Evolutionary conservation across 164 flowering plant species (phyloP).

Genomic region (Liriodendron chinense): DNA sequence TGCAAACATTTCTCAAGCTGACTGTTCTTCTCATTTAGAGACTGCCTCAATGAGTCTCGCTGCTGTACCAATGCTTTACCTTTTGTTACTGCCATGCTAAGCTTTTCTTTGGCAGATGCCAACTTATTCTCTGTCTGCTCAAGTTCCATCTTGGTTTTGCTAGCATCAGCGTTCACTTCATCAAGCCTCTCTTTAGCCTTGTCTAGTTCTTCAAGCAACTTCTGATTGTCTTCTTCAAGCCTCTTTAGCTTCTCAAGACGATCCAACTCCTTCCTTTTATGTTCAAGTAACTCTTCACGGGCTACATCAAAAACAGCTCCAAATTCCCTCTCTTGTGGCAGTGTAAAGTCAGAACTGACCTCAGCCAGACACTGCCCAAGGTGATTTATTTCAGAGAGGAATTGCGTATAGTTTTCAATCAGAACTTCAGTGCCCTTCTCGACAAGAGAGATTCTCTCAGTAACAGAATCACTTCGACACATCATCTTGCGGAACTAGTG

Average conservation of each 20-base stretch:
- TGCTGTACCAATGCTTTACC: slow-evolving; percentile 97
- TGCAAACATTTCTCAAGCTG: slow-evolving; percentile 61
- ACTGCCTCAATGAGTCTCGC: slow-evolving; percentile 69
- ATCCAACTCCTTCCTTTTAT: slow-evolving; percentile 45
- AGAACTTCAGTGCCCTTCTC: slow-evolving; percentile 41
- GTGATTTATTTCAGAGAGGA: slow-evolving; percentile 42
- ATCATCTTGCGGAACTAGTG: slow-evolving; percentile 36
- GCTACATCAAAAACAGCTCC: slow-evolving; percentile 36
- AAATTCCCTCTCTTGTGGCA: slow-evolving; percentile 33
- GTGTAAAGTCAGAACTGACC: slow-evolving; percentile 24
- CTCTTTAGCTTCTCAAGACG: slow-evolving; percentile 36
- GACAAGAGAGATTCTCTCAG: slow-evolving; percentile 40
- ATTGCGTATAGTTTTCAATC: slow-evolving; percentile 42
- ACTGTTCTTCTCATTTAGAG: slow-evolving; percentile 64
- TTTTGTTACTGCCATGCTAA: slow-evolving; percentile 91
- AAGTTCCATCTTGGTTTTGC: slow-evolving; percentile 51
- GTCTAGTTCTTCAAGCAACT: slow-evolving; percentile 49
- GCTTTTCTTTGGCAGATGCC: slow-evolving; percentile 78
- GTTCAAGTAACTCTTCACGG: slow-evolving; percentile 39
- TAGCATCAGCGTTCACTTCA: slow-evolving; percentile 41
- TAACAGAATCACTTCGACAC: slow-evolving; percentile 38
- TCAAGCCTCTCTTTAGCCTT: slow-evolving; percentile 35
- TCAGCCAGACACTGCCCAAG: slow-evolving; percentile 47
- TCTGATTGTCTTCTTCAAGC: slow-evolving; percentile 51
- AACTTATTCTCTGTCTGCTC: slow-evolving; percentile 70